Evolutionary conservation across 2,329 filamentous ascomycete genomes (phyloP).

Genomic region (Penicillium aurantiogriseum): DNA sequence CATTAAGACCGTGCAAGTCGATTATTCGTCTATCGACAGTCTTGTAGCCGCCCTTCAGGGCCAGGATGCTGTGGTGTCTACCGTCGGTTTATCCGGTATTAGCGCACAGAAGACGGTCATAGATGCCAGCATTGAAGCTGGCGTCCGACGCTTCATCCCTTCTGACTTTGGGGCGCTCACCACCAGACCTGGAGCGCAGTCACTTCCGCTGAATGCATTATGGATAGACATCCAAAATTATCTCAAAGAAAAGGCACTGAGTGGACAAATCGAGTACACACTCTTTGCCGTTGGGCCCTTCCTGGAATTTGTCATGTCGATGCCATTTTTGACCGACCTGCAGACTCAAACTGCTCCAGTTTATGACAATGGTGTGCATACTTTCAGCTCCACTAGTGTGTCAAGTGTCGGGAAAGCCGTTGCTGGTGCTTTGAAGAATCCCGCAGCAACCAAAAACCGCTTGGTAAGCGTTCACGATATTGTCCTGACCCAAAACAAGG

Average conservation of each 20-base stretch:
- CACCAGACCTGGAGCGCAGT: neutral
- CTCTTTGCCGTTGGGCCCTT: constrained; percentile 7
- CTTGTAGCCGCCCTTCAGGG: neutral
- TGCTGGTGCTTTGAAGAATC: neutral
- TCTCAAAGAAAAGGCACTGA: constrained; percentile 1
- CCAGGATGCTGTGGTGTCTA: neutral
- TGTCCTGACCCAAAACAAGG: constrained; percentile 1
- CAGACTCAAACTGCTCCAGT: neutral
- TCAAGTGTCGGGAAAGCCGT: constrained; percentile 3
- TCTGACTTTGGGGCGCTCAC: constrained; percentile 1
- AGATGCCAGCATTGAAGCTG: constrained; percentile 3
- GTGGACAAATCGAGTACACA: constrained; percentile 5
- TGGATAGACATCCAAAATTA: constrained; percentile 2
- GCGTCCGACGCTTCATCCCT: neutral
- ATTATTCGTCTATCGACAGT: constrained; percentile 3
- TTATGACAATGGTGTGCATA: neutral
- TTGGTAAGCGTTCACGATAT: constrained; percentile 2
- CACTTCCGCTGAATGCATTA: neutral
- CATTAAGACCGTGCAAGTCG: constrained; percentile 1
- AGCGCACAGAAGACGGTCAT: neutral
- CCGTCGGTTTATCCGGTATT: neutral
- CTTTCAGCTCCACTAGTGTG: constrained; percentile 3
- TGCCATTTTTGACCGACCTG: constrained; percentile 4
- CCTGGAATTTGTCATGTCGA: constrained; percentile 11
- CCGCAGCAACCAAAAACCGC: neutral